phyloP scores from a whole-genome alignment of 768 basidiomycete species.

The Omphalotus guepiniiformis region DNA sequence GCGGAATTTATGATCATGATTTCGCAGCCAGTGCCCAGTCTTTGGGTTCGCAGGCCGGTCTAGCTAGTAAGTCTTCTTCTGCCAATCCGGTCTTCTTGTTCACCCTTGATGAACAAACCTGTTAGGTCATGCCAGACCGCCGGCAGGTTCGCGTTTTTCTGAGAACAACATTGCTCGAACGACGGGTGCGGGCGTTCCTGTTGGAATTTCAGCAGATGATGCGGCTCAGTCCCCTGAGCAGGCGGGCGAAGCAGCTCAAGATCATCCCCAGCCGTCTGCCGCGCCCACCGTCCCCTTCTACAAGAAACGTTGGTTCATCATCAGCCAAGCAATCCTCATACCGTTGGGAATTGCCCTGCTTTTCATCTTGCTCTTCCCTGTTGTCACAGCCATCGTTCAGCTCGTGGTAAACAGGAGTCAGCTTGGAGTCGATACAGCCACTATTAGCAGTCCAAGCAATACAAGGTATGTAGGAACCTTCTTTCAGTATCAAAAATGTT shows the following conservation, averaged over 20 bases:
- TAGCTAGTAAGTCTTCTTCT: slow-evolving; percentile 26
- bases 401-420: slow-evolving; percentile 54
- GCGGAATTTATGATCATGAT: slow-evolving; percentile 28
- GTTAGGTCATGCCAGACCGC: slow-evolving; percentile 27
- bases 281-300: slow-evolving; percentile 35
- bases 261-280: slow-evolving; percentile 15
- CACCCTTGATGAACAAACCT: slow-evolving; percentile 2
- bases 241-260: slow-evolving; percentile 5
- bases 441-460: slow-evolving; percentile 52
- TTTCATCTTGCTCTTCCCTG: slow-evolving; percentile 66
- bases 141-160: slow-evolving; percentile 22
- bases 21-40: slow-evolving; percentile 25
- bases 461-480: slow-evolving; percentile 35
- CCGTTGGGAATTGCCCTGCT: slow-evolving; percentile 57
- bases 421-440: slow-evolving; percentile 48
- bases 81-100: background rate
- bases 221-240: background rate
- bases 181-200: slow-evolving; percentile 12
- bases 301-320: slow-evolving; percentile 62
- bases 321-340: slow-evolving; percentile 45
- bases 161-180: slow-evolving; percentile 18
- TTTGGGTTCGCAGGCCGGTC: slow-evolving; percentile 27
- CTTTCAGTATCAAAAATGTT: background rate
- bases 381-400: slow-evolving; percentile 62
- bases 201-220: slow-evolving; percentile 8